Evolutionary conservation across 305 asterid species (phyloP).

Genomic region (Rubia occidens): DNA sequence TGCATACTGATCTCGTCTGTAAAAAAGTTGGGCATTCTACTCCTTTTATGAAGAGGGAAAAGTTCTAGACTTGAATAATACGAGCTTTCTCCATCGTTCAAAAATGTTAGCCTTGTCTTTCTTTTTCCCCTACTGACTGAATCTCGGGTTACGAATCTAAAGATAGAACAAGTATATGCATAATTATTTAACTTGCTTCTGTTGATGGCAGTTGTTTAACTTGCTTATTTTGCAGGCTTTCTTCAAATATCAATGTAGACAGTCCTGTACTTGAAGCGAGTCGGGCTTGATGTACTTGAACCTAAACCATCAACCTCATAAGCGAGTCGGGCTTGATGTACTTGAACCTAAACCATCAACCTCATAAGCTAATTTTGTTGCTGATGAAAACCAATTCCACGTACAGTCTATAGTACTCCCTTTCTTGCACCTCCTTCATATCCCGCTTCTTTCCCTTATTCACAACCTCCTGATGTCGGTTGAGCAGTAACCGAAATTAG

Average conservation of each 20-base stretch:
- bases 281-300: no score
- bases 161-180: background rate
- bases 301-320: no score
- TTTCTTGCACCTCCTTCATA: constrained; percentile 91
- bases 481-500: no score
- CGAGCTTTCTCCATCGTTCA: background rate
- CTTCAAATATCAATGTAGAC: no score
- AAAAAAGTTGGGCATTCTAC: background rate
- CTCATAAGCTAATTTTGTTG: constrained; percentile 30
- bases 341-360: constrained; percentile 52
- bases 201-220: background rate
- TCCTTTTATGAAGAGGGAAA: background rate
- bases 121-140: background rate
- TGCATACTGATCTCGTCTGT: background rate
- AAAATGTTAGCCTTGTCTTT: background rate
- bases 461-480: constrained; percentile 44
- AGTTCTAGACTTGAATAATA: background rate
- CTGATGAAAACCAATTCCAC: constrained; percentile 36
- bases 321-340: constrained; percentile 65
- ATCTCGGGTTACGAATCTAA: background rate
- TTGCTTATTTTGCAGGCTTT: constrained; percentile 44
- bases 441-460: constrained; percentile 76
- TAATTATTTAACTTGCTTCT: background rate
- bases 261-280: no score
- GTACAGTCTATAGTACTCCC: constrained; percentile 51